phyloP scores from a whole-genome alignment of 176 grass and related monocot genomes.

The Musa beccarii region DNA sequence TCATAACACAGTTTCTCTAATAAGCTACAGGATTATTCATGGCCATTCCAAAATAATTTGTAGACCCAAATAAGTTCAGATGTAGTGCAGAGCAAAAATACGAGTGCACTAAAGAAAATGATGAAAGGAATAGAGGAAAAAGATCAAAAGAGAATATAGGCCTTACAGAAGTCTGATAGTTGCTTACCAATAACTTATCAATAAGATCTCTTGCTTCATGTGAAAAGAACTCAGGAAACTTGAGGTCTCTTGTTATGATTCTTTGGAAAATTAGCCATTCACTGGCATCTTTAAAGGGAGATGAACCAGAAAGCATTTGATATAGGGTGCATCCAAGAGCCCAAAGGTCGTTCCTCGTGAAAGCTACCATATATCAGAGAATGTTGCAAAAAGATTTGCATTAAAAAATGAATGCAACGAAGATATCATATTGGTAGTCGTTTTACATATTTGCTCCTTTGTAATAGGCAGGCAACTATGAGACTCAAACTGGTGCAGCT shows the following conservation, averaged over 20 bases:
- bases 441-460: not conserved
- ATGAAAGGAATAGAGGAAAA: not conserved
- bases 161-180: not conserved
- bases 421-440: too few species aligned
- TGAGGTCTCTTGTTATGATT: slow-evolving; percentile 83
- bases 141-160: not conserved
- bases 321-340: slow-evolving; percentile 88
- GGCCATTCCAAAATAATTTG: not conserved
- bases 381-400: not conserved
- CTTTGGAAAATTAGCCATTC: slow-evolving; percentile 99
- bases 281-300: slow-evolving; percentile 93
- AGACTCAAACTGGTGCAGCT: not conserved
- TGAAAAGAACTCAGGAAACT: slow-evolving; percentile 77
- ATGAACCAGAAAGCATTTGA: slow-evolving; percentile 96
- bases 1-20: not conserved
- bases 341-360: slow-evolving; percentile 92
- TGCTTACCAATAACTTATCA: slow-evolving; percentile 78
- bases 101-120: not conserved
- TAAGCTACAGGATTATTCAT: not conserved
- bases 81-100: not conserved
- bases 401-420: too few species aligned
- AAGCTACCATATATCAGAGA: slow-evolving; percentile 14
- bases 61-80: not conserved
- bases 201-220: slow-evolving; percentile 75
- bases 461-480: not conserved